phyloP scores from a whole-genome alignment of 306 rosid species.

The Astragalus membranaceus region DNA sequence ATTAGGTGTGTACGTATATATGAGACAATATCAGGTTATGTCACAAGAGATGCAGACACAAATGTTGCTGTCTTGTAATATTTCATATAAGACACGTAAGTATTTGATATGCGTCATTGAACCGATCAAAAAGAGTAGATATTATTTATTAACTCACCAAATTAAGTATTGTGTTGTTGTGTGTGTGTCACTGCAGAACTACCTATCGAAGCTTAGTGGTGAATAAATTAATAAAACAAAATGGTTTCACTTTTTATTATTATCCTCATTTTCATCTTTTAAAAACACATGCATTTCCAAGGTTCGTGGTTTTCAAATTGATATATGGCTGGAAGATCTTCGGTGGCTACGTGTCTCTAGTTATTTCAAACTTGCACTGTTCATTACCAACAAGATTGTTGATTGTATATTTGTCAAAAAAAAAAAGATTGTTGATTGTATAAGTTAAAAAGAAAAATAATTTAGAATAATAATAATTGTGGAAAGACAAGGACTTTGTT shows the following conservation, averaged over 20 bases:
- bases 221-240: neutral
- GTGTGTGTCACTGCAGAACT: neutral
- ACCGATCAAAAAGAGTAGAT: neutral
- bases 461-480: neutral
- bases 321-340: slow-evolving; percentile 7
- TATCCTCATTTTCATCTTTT: neutral
- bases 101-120: too few relatives aligned
- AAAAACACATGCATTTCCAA: too few relatives aligned
- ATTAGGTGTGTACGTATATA: neutral
- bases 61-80: neutral
- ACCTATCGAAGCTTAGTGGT: neutral
- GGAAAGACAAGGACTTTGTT: neutral
- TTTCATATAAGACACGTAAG: too few relatives aligned
- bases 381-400: neutral
- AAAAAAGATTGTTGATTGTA: neutral
- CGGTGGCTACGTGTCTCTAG: neutral
- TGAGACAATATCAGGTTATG: neutral
- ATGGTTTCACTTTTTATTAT: neutral
- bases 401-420: too few relatives aligned
- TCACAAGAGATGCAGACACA: slow-evolving; percentile 13
- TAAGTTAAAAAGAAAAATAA: neutral
- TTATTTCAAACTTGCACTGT: neutral
- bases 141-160: neutral
- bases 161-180: neutral
- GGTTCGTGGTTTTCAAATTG: neutral